Evolutionary conservation across 1,284 basidiomycete genomes (phyloP), one percentile per base, ranked within the genome.

Genomic region (Dichomitus squalens): DNA sequence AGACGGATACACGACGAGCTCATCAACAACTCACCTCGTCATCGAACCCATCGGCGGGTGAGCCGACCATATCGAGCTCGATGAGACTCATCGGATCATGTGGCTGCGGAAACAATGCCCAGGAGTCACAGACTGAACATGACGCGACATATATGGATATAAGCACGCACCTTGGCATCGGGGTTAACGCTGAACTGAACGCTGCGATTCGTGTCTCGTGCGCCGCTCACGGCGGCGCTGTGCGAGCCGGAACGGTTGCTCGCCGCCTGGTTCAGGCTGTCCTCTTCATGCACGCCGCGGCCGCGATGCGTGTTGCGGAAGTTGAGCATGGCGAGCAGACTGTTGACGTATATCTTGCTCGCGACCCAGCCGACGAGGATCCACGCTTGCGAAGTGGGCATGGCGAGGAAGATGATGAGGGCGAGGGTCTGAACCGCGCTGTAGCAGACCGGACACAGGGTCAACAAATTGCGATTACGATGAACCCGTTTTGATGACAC

Each of bases 271-370:
- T 66, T 67, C 49, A 64, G 18, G 53, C 54, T 59, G 38, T 71
- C 68, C 56, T 77, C 75, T 55, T 76, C 75, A n/a, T 75, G 64
- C 20, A 75, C 14, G n/a, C 75, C 76, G 4, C 64, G 66, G 0
- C 75, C 76, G 4, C 55, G 64, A 33, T 55, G 60, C 2, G 67
- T 56, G 21, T 69, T 62, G 33, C 75, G 75, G 55, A 65, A 67
- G 55, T 75, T 76, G 25, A 76, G 69, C 68, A 68, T 68, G 21
- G 64, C 59, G 9, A 70, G 55, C 16, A 65, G 16, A 50, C 66
- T 67, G 52, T 69, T 70, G 51, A 60, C 54, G 60, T 70, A 70
- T 31, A 63, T 61, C 59, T 76, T 78, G 59, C 65, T 59, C 6
- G 68, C 55, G 12, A 75, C 49, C 70, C 77, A 76, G 55, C 76